Evolutionary conservation across 768 basidiomycete species (phyloP).

Genomic region (Tylopilus cervinicoccineus): DNA sequence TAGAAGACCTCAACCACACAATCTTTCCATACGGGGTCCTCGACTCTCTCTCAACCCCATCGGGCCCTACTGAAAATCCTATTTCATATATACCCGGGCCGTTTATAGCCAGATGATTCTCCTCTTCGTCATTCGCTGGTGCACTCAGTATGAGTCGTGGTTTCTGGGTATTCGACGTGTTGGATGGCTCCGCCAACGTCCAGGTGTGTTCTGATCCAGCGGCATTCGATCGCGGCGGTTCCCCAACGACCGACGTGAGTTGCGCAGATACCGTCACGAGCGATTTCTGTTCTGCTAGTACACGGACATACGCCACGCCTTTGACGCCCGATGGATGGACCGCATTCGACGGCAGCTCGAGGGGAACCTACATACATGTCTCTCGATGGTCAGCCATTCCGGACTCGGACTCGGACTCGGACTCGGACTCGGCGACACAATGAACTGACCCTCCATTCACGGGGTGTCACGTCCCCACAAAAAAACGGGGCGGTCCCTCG

Average conservation of each 20-base stretch:
- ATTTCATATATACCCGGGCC: conserved; percentile 50
- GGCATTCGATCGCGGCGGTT: conserved; percentile 28
- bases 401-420: not conserved
- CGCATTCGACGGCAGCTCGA: conserved; percentile 41
- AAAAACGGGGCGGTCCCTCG: conserved; percentile 58
- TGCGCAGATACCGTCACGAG: conserved; percentile 34
- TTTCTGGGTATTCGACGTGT: conserved; percentile 1
- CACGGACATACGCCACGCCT: conserved; percentile 47
- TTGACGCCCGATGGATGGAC: conserved; percentile 47
- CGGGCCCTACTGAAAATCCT: conserved; percentile 39
- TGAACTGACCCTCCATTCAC: conserved; percentile 55
- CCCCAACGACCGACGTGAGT: conserved; percentile 48
- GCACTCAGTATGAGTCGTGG: conserved; percentile 35
- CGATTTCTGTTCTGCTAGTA: conserved; percentile 34
- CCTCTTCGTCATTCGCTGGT: conserved; percentile 37
- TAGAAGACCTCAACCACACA: conserved; percentile 32
- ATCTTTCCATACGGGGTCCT: conserved; percentile 50
- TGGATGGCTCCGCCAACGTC: conserved; percentile 38
- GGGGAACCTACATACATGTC: conserved; percentile 41
- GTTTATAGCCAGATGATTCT: conserved; percentile 23
- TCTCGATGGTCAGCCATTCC: not conserved
- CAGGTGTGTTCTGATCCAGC: conserved; percentile 32
- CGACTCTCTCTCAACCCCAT: conserved; percentile 28
- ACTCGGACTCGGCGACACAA: too few species aligned
- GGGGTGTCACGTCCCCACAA: conserved; percentile 68